These are phyloP conservation scores for Aureobasidium sp. DNA, from an alignment of 2,329 filamentous ascomycete species.

Conservation along the genomic window DNA sequence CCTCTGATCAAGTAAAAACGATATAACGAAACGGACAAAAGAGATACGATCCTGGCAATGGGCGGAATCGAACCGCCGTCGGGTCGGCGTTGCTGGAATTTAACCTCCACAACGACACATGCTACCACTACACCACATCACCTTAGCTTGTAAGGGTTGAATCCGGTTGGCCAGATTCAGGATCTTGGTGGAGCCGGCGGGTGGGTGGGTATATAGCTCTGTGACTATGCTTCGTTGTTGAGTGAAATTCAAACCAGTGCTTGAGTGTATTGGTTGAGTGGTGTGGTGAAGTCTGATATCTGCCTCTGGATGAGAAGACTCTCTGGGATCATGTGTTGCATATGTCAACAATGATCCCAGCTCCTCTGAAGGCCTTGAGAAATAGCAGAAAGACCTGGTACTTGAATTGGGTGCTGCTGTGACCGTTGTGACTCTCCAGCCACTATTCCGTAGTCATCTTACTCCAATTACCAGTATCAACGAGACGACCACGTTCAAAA, in stretches of 20 bases:
- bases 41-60: neutral
- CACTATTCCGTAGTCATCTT: neutral
- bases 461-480: neutral
- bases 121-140: conserved; percentile 4
- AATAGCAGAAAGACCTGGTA: neutral
- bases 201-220: neutral
- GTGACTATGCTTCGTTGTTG: neutral
- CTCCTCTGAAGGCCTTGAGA: neutral
- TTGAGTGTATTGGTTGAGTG: neutral
- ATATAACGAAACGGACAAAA: neutral
- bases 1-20: neutral
- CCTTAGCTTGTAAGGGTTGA: conserved; percentile 4
- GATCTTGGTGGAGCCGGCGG: neutral
- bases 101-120: conserved; percentile 2
- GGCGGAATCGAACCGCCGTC: conserved; percentile 3
- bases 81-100: conserved; percentile 1
- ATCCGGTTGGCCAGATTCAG: neutral
- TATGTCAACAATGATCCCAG: neutral
- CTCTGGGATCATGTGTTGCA: no score
- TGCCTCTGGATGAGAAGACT: neutral
- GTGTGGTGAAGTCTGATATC: neutral
- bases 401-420: neutral
- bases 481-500: neutral
- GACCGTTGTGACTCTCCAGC: no score
- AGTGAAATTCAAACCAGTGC: neutral